Evolutionary conservation across 345 rosid species (phyloP).

Genomic region (Physaria fendleri): DNA sequence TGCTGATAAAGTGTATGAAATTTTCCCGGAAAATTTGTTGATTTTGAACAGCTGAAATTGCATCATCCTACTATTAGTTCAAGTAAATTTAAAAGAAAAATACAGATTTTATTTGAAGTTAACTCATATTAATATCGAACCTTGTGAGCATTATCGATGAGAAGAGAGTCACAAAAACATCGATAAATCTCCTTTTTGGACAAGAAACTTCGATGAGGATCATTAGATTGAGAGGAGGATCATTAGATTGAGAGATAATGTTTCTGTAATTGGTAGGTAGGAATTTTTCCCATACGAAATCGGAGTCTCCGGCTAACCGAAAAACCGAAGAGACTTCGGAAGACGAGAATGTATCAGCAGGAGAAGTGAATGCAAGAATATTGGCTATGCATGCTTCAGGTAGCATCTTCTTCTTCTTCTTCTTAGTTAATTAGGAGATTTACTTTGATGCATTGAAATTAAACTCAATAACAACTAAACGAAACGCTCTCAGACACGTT

Average conservation of each 20-base stretch:
- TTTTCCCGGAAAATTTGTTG: constrained; percentile 53
- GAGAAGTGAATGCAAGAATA: constrained; percentile 57
- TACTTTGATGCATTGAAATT: too few species aligned
- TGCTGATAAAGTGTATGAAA: constrained; percentile 49
- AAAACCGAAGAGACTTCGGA: constrained; percentile 43
- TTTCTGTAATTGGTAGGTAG: constrained; percentile 37
- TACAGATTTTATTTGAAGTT: background rate
- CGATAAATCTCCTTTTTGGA: constrained; percentile 57
- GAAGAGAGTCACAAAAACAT: constrained; percentile 42
- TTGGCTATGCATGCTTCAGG: constrained; percentile 57
- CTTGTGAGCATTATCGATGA: constrained; percentile 42
- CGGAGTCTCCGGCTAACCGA: constrained; percentile 56
- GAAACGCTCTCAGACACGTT: too few species aligned
- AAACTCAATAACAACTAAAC: too few species aligned
- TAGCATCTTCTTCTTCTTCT: constrained; percentile 20
- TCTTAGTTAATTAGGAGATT: too few species aligned
- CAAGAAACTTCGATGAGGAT: constrained; percentile 20
- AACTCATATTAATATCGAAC: constrained; percentile 17
- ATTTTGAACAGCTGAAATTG: constrained; percentile 46
- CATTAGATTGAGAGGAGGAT: constrained; percentile 17
- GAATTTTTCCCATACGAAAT: constrained; percentile 51
- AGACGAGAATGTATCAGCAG: constrained; percentile 43
- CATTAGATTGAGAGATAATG: constrained; percentile 27
- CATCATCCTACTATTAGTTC: background rate
- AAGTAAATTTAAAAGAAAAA: background rate